Evolutionary conservation across 2,329 filamentous ascomycete species (phyloP).

Genomic region (Rasamsonia emersonii): DNA sequence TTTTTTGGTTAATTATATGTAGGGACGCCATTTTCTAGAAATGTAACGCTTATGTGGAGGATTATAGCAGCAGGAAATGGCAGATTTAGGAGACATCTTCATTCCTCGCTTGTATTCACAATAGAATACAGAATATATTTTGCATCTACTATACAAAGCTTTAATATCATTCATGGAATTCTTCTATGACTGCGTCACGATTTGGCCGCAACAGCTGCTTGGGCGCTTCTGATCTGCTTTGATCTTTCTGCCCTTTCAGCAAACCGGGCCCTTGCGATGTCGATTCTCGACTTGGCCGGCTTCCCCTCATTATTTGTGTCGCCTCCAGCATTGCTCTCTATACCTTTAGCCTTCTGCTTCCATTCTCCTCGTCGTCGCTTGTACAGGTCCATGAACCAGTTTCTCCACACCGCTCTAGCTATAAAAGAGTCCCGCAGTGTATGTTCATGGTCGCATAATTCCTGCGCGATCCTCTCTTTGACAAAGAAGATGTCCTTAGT

Average conservation of each 20-base stretch:
- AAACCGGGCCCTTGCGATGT: constrained; percentile 50
- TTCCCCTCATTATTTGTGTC: constrained; percentile 15
- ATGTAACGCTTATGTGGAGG: no score
- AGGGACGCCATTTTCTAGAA: no score
- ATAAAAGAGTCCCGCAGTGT: constrained; percentile 54
- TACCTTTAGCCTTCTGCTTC: constrained; percentile 52
- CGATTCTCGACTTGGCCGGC: constrained; percentile 43
- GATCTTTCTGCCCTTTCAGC: constrained; percentile 30
- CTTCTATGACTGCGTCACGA: constrained; percentile 4
- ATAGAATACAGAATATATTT: no score
- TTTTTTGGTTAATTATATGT: no score
- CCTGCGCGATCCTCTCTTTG: constrained; percentile 57
- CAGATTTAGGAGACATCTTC: no score
- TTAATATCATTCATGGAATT: constrained; percentile 1
- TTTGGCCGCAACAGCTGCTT: constrained; percentile 12
- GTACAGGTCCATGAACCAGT: constrained; percentile 67
- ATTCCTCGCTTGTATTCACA: no score
- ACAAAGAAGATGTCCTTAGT: constrained; percentile 58
- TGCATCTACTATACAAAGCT: no score
- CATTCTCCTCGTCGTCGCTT: constrained; percentile 56
- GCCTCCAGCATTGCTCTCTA: constrained; percentile 21
- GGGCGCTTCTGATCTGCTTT: constrained; percentile 10
- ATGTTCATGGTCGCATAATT: constrained; percentile 52
- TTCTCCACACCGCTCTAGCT: constrained; percentile 62
- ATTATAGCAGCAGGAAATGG: no score